Conservation (phyloP, 257 asterid species). For the Fraxinus quadrangulata region DNA sequence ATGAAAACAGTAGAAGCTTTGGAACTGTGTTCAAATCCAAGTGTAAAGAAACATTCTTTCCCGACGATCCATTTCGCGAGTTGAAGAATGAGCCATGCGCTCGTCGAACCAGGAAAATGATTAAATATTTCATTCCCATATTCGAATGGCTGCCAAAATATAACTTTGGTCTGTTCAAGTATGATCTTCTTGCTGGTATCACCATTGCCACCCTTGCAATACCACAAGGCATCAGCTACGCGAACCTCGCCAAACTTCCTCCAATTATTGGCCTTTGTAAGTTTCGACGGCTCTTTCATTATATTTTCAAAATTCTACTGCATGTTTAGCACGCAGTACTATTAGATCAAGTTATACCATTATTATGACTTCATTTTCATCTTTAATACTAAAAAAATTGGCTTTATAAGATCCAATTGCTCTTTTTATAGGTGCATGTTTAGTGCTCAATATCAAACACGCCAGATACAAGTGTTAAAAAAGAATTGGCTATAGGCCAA, state of each 20-base stretch:
- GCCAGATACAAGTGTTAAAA: too few relatives aligned
- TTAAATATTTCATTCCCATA: conserved; percentile 64
- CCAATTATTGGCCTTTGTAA: conserved; percentile 83
- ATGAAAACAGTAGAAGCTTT: conserved; percentile 52
- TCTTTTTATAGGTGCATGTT: too few relatives aligned
- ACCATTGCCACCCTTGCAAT: conserved; percentile 91
- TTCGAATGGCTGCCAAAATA: conserved; percentile 67
- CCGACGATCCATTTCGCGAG: conserved; percentile 75
- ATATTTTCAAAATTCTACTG: too few relatives aligned
- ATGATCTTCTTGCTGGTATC: conserved; percentile 88
- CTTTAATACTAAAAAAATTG: too few relatives aligned
- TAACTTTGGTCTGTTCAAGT: conserved; percentile 44
- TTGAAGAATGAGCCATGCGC: conserved; percentile 38
- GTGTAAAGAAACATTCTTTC: conserved; percentile 60
- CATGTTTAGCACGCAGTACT: too few relatives aligned
- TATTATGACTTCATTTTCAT: too few relatives aligned
- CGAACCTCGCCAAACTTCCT: conserved; percentile 75
- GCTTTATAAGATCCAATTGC: too few relatives aligned
- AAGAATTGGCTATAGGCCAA: too few relatives aligned
- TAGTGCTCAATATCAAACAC: too few relatives aligned
- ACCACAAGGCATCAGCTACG: conserved; percentile 90
- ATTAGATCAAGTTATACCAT: too few relatives aligned
- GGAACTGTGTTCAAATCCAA: conserved; percentile 36
- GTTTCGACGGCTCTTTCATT: conserved; percentile 7
- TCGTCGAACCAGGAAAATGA: conserved; percentile 20